These are phyloP conservation scores for Candida sp. DNA, from an alignment of 1,139 yeast genomes.

Conservation along the genomic window DNA sequence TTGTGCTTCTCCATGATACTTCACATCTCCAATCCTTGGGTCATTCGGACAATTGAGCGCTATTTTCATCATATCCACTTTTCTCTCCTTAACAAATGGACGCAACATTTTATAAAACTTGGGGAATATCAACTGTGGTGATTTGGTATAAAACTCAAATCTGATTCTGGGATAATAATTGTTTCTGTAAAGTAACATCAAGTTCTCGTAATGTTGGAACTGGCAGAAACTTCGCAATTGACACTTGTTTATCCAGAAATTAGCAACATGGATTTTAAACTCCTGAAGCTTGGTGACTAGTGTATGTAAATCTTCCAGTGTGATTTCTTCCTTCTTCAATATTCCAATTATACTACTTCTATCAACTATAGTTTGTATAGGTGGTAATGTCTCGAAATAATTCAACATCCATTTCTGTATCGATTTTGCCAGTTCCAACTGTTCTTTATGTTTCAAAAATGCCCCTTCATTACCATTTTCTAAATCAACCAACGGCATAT, in stretches of 20 bases:
- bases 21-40: neutral
- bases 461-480: neutral
- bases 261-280: conserved; percentile 11
- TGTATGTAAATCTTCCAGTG: neutral
- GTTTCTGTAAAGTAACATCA: conserved; percentile 10
- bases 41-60: neutral
- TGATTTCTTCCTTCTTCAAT: neutral
- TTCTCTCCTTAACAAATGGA: neutral
- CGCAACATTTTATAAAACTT: conserved; percentile 16
- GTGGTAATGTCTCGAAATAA: neutral
- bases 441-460: neutral
- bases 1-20: neutral
- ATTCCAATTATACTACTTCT: neutral
- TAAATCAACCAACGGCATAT: neutral
- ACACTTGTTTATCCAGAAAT: conserved; percentile 17
- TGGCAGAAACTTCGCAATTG: conserved; percentile 9
- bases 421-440: neutral
- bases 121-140: conserved; percentile 25
- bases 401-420: neutral
- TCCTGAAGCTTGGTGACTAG: conserved; percentile 4
- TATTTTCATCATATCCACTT: neutral
- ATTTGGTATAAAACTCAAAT: conserved; percentile 15
- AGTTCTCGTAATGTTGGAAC: conserved; percentile 19
- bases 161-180: conserved; percentile 10
- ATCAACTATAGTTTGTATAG: neutral